Evolutionary conservation across 441 rosid genomes (phyloP), one percentile per base, ranked within the genome.

Genomic region (Kokia cookei): DNA sequence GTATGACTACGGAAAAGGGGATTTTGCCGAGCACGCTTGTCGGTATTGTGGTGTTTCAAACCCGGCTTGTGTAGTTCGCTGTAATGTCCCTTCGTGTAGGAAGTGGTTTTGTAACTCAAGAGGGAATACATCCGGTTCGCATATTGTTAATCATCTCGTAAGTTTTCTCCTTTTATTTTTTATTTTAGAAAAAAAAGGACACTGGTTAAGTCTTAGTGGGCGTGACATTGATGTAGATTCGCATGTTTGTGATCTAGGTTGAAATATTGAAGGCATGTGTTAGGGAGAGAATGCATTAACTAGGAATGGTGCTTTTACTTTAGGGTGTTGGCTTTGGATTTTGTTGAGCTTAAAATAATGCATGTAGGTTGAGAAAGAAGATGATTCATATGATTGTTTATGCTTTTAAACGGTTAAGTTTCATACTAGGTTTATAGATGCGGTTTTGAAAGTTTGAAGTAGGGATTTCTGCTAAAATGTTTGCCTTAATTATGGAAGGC

Each of bases 71-170:
- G 99, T 96, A 29, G 99, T 90, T 47, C 84, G 98, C 80, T 96
- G 99, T 70, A 96, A 96, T 79, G 97, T 94, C 72, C 94, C 99
- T 17, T 96, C 99, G 0, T 96, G 99, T 76, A 84, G 99, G 70
- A 96, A 96, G 85, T 96, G 99, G 99, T 96, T 96, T 78, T 96
- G 99, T 77, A 96, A 96, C 84, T 96, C 99, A 6, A 87, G 98
- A 75, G 99, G 99, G 65, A 96, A 96, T 79, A 96, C 99, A 19
- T 96, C 98, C 0, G 99, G 98, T 50, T 96, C 99, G 43, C 99
- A 96, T 84, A 96, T 96, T 13, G 99, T 94, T 69, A 94, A 96
- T 84, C 99, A 94, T 76, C 83, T 94, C 88, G 99, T 90, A 61
- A 88, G 98, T 88, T 68, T 63, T 65, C 17, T 29, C 50, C 1